These are phyloP conservation scores for Limonium bicolor DNA, from an alignment of 148 eudicot species.

Conservation along the genomic window DNA sequence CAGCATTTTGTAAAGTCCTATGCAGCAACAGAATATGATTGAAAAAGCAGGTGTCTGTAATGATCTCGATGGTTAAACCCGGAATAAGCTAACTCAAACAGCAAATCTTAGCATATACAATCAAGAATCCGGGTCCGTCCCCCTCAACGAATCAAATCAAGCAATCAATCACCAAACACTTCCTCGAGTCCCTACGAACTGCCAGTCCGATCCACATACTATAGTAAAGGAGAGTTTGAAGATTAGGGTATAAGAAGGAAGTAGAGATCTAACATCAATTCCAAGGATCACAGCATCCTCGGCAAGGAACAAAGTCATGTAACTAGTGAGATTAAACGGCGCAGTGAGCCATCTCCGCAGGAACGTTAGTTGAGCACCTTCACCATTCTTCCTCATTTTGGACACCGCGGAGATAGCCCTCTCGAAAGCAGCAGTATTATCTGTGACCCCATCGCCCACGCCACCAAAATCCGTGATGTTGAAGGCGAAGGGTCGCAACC, in stretches of 20 bases:
- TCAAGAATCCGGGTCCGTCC: too few species aligned
- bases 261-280: constrained; percentile 49
- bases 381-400: constrained; percentile 52
- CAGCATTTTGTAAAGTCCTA: too few species aligned
- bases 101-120: too few species aligned
- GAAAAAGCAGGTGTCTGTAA: too few species aligned
- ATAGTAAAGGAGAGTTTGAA: too few species aligned
- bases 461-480: constrained; percentile 71
- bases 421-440: constrained; percentile 65
- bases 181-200: too few species aligned
- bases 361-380: constrained; percentile 86
- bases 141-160: too few species aligned
- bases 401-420: constrained; percentile 44
- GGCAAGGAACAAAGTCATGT: constrained; percentile 77
- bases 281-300: constrained; percentile 78
- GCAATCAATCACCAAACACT: too few species aligned
- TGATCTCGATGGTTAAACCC: too few species aligned
- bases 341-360: constrained; percentile 74
- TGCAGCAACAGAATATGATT: too few species aligned
- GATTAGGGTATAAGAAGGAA: neutral
- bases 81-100: too few species aligned
- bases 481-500: constrained; percentile 42
- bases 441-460: constrained; percentile 60
- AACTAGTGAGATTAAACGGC: constrained; percentile 83
- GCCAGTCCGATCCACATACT: too few species aligned